phyloP scores from a whole-genome alignment of 768 basidiomycete genomes.

The Leccinum boreale region DNA sequence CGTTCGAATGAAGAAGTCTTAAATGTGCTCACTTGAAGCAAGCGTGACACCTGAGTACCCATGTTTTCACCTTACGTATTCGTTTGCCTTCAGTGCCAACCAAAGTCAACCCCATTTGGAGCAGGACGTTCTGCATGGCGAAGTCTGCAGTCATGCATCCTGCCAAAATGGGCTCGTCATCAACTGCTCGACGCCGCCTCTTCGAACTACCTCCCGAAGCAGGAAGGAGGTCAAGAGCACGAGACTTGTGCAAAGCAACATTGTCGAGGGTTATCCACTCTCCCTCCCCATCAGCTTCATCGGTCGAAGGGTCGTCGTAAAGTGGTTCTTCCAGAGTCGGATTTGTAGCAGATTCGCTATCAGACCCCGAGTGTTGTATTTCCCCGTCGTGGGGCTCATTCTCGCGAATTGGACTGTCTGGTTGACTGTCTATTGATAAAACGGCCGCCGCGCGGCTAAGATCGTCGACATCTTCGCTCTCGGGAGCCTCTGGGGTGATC shows the following conservation, averaged over 20 bases:
- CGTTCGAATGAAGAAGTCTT: neutral
- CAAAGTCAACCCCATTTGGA: constrained; percentile 91
- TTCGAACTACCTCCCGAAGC: constrained; percentile 33
- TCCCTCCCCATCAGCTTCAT: constrained; percentile 79
- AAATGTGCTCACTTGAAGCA: constrained; percentile 87
- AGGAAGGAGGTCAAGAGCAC: constrained; percentile 79
- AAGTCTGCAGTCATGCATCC: constrained; percentile 99
- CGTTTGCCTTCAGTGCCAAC: constrained; percentile 88
- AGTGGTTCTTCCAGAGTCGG: constrained; percentile 33
- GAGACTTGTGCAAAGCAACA: constrained; percentile 80
- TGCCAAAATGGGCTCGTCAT: constrained; percentile 47
- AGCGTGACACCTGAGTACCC: constrained; percentile 95
- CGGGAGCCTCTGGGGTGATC: neutral
- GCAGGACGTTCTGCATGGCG: constrained; percentile 96
- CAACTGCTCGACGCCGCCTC: constrained; percentile 34
- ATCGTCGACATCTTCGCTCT: constrained; percentile 1
- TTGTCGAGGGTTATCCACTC: constrained; percentile 98
- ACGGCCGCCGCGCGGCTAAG: constrained; percentile 9
- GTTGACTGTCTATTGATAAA: constrained; percentile 14
- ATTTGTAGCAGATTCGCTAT: neutral
- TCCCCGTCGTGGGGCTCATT: constrained; percentile 35
- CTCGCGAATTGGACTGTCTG: constrained; percentile 3
- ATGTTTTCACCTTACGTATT: constrained; percentile 89
- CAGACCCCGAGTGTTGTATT: constrained; percentile 21
- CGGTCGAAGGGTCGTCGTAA: constrained; percentile 74